Base-by-base conservation (phyloP, 2,329 filamentous ascomycete species). In the Pestalotiopsis sp. region DNA sequence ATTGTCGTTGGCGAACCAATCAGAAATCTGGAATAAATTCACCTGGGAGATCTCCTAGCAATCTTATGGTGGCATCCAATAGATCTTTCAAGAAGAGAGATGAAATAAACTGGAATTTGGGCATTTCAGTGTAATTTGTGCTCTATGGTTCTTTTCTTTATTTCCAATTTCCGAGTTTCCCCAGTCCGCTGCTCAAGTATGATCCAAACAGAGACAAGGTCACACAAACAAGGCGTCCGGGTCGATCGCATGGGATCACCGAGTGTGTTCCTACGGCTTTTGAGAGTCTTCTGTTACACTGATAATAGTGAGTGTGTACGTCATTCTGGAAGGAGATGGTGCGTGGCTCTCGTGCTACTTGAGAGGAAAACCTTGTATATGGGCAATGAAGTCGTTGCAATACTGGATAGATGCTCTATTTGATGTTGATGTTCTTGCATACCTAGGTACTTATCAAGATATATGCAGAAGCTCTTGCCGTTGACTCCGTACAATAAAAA, bases 21-120 rank as follows among this genome's bases (percentile, higher is more conserved):
- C 57, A 77, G 66, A 74, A 75, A 75, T 73, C 68, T 70, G n/a
- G 59, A 20, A 38, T 14, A 39, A 36, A 39, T n/a, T 36, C 59
- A 17, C n/a, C 17, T 12, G 6, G 6, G 13, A 20, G 17, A 20
- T 38, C 59, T 31, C 31, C 59, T 62, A 31, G 13, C 14, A 31
- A 39, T 62, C 59, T 17, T n/a, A 66, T 49, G 38, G 23, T 36
- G 20, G 27, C n/a, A 52, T 13, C 38, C 45, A 52, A 52, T 52
- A n/a, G 20, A 23, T 23, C 9, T 52, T 23, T 52, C 9, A 2
- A 20, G 20, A 52, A 52, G 17, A 20, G 17, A n/a, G 31, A 36
- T 36, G 31, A 52, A 52, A 52, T 52, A n/a, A 52, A n/a, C 5
- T n/a, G 14, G 11, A 52, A 52, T 36, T 9, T 9, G 6, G 7